These are phyloP conservation scores for Chaetomium tenue DNA, from an alignment of 495 filamentous ascomycete genomes.

Conservation along the genomic window DNA sequence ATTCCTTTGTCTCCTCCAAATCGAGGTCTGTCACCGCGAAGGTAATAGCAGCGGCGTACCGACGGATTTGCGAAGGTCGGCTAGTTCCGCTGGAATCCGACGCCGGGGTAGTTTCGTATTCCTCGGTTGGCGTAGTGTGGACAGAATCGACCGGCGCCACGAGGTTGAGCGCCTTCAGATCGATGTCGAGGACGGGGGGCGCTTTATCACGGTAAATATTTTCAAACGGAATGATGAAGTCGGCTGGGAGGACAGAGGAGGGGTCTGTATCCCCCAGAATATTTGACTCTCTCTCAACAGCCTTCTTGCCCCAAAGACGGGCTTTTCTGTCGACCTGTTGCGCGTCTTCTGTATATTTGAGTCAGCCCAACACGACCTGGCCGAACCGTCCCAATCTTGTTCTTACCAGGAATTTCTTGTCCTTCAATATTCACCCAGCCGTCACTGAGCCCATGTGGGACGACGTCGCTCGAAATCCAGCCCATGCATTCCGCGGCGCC, in stretches of 20 bases:
- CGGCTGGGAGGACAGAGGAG: conserved; percentile 51
- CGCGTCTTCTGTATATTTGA: conserved; percentile 38
- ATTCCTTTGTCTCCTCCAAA: conserved; percentile 37
- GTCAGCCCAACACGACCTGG: neutral
- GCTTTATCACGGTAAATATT: conserved; percentile 46
- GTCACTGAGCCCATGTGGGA: conserved; percentile 52
- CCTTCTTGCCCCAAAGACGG: conserved; percentile 47
- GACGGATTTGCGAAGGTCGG: conserved; percentile 40
- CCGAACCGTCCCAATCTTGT: neutral
- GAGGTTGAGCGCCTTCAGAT: conserved; percentile 47
- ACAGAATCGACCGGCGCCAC: conserved; percentile 37
- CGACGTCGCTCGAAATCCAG: conserved; percentile 64
- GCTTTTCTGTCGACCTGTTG: conserved; percentile 45
- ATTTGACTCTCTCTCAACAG: conserved; percentile 51
- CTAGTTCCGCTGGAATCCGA: conserved; percentile 37
- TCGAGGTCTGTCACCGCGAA: conserved; percentile 51
- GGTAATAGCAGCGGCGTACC: conserved; percentile 51
- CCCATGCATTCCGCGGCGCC: conserved; percentile 74
- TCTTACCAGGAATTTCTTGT: conserved; percentile 51
- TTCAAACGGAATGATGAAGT: conserved; percentile 58
- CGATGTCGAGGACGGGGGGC: conserved; percentile 41
- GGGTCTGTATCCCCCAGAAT: conserved; percentile 53
- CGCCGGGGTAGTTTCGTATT: conserved; percentile 35
- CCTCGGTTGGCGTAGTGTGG: conserved; percentile 37
- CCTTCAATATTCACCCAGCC: conserved; percentile 66